These are phyloP conservation scores for Coemansia sp. DNA, from an alignment of 192 early-diverging fungal genomes.

Conservation along the genomic window DNA sequence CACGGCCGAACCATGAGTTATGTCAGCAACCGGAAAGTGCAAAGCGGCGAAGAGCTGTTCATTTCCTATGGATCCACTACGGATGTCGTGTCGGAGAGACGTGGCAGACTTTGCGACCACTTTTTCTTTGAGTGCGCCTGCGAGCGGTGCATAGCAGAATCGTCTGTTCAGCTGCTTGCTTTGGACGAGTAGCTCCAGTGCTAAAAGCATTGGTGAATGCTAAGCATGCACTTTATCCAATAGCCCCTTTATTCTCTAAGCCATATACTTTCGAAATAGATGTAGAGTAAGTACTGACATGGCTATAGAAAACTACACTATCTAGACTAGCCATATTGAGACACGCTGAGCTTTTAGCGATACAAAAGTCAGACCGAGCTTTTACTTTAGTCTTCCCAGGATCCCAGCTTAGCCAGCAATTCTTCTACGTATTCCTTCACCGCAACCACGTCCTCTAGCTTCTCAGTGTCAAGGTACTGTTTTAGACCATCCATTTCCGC, in stretches of 20 bases:
- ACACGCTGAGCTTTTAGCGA: too few species aligned
- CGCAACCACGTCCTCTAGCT: too few species aligned
- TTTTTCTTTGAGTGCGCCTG: slow-evolving; percentile 66
- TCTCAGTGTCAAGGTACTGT: too few species aligned
- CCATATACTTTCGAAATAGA: not conserved
- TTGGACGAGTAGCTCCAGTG: not conserved
- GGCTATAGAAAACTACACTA: too few species aligned
- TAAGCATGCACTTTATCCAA: not conserved
- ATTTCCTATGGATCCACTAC: slow-evolving; percentile 63
- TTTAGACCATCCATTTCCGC: too few species aligned
- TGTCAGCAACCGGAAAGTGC: slow-evolving; percentile 41
- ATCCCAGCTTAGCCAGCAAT: too few species aligned
- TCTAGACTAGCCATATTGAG: too few species aligned
- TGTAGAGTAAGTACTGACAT: too few species aligned
- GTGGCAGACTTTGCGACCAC: slow-evolving; percentile 51
- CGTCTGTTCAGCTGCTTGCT: not conserved
- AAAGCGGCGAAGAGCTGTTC: slow-evolving; percentile 58
- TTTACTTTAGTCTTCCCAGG: too few species aligned
- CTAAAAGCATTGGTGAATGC: not conserved
- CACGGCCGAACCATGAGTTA: slow-evolving; percentile 53
- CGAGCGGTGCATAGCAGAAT: slow-evolving; percentile 53
- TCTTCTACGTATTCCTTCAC: too few species aligned
- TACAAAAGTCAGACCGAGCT: too few species aligned
- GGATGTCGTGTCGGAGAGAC: slow-evolving; percentile 39
- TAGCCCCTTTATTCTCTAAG: not conserved